Base-by-base conservation (phyloP, 2,329 filamentous ascomycete species). In the Xylaria sp. region DNA sequence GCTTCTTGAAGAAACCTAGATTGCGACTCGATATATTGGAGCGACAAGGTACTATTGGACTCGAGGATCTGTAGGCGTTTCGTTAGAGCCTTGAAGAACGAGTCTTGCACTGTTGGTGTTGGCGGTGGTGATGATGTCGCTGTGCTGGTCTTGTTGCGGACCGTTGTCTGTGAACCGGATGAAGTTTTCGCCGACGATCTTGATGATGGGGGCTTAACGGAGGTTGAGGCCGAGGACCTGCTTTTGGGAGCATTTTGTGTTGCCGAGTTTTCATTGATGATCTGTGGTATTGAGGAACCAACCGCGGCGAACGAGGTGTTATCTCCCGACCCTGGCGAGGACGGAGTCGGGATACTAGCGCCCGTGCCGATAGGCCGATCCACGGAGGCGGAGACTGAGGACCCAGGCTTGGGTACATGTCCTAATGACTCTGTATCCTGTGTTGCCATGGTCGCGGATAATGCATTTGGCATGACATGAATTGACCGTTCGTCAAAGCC, bases 1-100 rank as follows among this genome's bases (percentile, higher is more conserved):
- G 92, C 92, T 67, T 97, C 92, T 47, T 94, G 90, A 38, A 98
- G 82, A 64, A 96, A 92, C 49, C 88, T 90, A 3, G 94, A 97
- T 74, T 98, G 95, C 62, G 97, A 93, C 78, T 98, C 94, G 62
- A 99, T 96, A 72, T 99, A 99, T 71, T 97, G 91, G 8, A 98
- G 81, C 0, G 93, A 97, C 10, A 98, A 82, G 0, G 94, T 96
- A 10, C 93, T 92, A 74, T 98, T 99, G 15, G 91, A 87, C 76
- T 99, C 95, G 7, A 98, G 87, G 69, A 93, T 88, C 67, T 94
- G 91, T 4, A 99, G 83, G 1, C 95, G 91, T 76, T 98, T 98
- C 65, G 93, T 92, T 8, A 98, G 90, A 3, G 93, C 92, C 75
- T 98, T 98, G 84, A 97, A 99, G 77, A 99, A 98, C 1, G 91